Percentiles rank a stretch among this genome's conserved stretches.
phyloP scores from a whole-genome alignment of 768 basidiomycete species.

The Podaxis sp. region DNA sequence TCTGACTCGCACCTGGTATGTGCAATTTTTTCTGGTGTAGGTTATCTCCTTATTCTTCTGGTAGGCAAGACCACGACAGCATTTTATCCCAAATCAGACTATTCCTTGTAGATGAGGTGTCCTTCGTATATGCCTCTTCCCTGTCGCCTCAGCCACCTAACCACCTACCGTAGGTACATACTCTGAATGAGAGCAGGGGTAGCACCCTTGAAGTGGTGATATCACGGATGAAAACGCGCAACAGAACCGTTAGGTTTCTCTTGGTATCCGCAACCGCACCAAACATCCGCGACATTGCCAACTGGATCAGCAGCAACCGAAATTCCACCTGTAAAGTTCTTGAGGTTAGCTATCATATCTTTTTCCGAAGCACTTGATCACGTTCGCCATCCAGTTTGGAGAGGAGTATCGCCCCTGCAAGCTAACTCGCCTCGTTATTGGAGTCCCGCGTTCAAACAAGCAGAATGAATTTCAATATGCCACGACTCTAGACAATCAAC shows the following conservation, averaged over 20 bases:
- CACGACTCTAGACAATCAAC: constrained; percentile 61
- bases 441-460: constrained; percentile 53
- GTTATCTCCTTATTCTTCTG: background rate
- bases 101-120: constrained; percentile 89
- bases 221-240: constrained; percentile 83
- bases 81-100: constrained; percentile 70
- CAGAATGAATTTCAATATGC: constrained; percentile 81
- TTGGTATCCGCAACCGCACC: constrained; percentile 93
- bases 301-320: constrained; percentile 66
- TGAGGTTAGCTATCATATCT: constrained; percentile 40
- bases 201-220: constrained; percentile 94
- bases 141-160: background rate
- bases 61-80: constrained; percentile 58
- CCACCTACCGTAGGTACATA: constrained; percentile 64
- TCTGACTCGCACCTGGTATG: constrained; percentile 80
- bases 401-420: constrained; percentile 90
- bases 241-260: constrained; percentile 70
- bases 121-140: constrained; percentile 6
- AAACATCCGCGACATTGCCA: constrained; percentile 85
- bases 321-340: constrained; percentile 55
- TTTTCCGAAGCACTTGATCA: background rate
- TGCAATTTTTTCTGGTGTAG: background rate
- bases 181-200: constrained; percentile 86
- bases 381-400: constrained; percentile 60
- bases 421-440: constrained; percentile 68